These are phyloP conservation scores for Adiantum capillusveneris DNA, from an alignment of 75 land plant species.

Conservation along the genomic window DNA sequence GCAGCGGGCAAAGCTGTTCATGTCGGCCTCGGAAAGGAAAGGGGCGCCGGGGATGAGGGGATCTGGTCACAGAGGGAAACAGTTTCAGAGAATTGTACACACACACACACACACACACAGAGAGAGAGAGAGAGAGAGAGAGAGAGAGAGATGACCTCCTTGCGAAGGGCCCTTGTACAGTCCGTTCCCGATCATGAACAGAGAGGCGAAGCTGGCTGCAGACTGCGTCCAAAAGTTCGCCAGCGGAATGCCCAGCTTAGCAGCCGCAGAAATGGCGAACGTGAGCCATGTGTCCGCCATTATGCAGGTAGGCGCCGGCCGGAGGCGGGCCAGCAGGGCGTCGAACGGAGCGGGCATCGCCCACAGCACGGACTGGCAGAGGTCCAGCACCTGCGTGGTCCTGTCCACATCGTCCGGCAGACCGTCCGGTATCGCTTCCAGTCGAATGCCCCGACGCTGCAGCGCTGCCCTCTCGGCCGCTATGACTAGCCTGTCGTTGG, in stretches of 20 bases:
- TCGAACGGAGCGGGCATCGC: neutral
- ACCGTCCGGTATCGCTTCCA: conserved; percentile 1
- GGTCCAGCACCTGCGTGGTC: neutral
- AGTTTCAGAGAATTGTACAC: neutral
- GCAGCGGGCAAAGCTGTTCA: conserved; percentile 2
- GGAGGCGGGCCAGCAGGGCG: neutral
- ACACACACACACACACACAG: too few species aligned
- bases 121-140: conserved; percentile 2
- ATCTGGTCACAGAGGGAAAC: neutral
- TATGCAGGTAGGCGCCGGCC: neutral
- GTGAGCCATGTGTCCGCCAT: neutral
- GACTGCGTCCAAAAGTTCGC: conserved; percentile 2
- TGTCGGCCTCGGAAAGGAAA: neutral
- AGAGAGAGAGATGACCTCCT: neutral
- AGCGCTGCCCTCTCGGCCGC: neutral
- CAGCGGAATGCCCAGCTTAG: neutral
- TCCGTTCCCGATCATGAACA: neutral
- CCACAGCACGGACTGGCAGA: neutral
- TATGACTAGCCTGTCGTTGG: neutral
- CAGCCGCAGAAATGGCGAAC: neutral
- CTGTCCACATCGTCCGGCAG: conserved; percentile 1
- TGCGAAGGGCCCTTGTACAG: neutral
- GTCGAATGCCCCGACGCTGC: neutral
- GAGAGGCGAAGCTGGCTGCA: neutral
- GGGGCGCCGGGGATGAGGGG: neutral